Percentiles rank a stretch among this genome's conserved stretches.
These are phyloP conservation scores for Pharus latifolius DNA, from an alignment of 176 grass and related monocot species.

Conservation along the genomic window DNA sequence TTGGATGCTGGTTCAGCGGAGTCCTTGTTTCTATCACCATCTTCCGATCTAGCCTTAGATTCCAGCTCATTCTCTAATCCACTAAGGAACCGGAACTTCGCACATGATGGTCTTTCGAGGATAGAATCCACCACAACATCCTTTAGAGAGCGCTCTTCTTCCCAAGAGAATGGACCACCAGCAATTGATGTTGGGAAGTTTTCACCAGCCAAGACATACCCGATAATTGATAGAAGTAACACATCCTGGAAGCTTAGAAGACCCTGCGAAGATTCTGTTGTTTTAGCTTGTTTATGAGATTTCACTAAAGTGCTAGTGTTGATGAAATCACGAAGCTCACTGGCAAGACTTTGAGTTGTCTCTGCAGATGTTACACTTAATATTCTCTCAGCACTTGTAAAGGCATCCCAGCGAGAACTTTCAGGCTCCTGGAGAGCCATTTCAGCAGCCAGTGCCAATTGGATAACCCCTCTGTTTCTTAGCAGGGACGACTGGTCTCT, in stretches of 20 bases:
- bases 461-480: conserved; percentile 65
- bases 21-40: conserved; percentile 26
- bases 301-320: conserved; percentile 68
- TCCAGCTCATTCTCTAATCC: conserved; percentile 71
- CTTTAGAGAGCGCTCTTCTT: conserved; percentile 89
- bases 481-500: conserved; percentile 58
- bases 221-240: conserved; percentile 74
- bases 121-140: conserved; percentile 89
- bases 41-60: conserved; percentile 49
- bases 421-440: conserved; percentile 52
- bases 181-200: conserved; percentile 80
- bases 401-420: conserved; percentile 78
- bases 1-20: conserved; percentile 29
- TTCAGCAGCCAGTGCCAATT: conserved; percentile 71
- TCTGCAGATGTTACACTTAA: conserved; percentile 82
- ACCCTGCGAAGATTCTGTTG: conserved; percentile 25
- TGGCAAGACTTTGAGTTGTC: conserved; percentile 78
- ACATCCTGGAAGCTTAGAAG: conserved; percentile 86
- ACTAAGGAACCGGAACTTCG: conserved; percentile 61
- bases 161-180: conserved; percentile 87
- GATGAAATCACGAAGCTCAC: conserved; percentile 95
- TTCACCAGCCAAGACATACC: conserved; percentile 91
- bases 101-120: conserved; percentile 61
- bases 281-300: conserved; percentile 43
- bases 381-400: conserved; percentile 87